Percentiles rank a stretch among this genome's conserved stretches.
These are phyloP conservation scores for Candida corydali DNA, from an alignment of 805 yeast species.

Conservation along the genomic window DNA sequence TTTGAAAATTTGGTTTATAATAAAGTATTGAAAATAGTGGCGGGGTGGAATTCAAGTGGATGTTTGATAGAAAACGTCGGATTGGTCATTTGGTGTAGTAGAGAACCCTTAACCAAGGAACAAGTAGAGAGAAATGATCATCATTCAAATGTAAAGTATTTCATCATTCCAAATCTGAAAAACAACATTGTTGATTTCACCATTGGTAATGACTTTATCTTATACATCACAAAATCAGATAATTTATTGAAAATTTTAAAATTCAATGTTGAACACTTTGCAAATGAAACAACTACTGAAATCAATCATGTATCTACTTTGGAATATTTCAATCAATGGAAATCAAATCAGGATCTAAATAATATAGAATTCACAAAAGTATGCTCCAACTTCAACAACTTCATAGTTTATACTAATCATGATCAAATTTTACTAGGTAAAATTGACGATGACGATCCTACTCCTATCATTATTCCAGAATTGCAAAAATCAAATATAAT, in stretches of 20 bases:
- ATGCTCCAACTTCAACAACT: slow-evolving; percentile 49
- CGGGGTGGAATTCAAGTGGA: slow-evolving; percentile 67
- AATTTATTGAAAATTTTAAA: slow-evolving; percentile 40
- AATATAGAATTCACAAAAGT: slow-evolving; percentile 43
- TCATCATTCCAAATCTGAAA: slow-evolving; percentile 39
- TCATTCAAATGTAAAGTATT: slow-evolving; percentile 31
- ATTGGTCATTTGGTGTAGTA: slow-evolving; percentile 51
- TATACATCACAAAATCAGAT: slow-evolving; percentile 41
- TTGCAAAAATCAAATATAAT: slow-evolving; percentile 28
- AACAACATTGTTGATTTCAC: slow-evolving; percentile 47
- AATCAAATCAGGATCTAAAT: slow-evolving; percentile 10
- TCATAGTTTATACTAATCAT: slow-evolving; percentile 53
- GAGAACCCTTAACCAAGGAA: slow-evolving; percentile 20
- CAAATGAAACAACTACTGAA: slow-evolving; percentile 8
- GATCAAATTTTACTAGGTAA: slow-evolving; percentile 44
- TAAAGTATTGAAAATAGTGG: slow-evolving; percentile 29
- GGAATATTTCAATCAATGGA: slow-evolving; percentile 18
- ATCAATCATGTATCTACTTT: background rate
- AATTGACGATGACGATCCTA: slow-evolving; percentile 9
- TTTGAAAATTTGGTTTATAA: slow-evolving; percentile 20
- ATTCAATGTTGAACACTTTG: slow-evolving; percentile 16
- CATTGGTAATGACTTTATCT: slow-evolving; percentile 48
- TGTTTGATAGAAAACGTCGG: slow-evolving; percentile 49
- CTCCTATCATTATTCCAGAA: slow-evolving; percentile 5
- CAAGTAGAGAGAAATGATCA: slow-evolving; percentile 14